These are phyloP conservation scores for Pyrenochaeta sp. DNA, from an alignment of 2,329 filamentous ascomycete genomes.

Conservation along the genomic window DNA sequence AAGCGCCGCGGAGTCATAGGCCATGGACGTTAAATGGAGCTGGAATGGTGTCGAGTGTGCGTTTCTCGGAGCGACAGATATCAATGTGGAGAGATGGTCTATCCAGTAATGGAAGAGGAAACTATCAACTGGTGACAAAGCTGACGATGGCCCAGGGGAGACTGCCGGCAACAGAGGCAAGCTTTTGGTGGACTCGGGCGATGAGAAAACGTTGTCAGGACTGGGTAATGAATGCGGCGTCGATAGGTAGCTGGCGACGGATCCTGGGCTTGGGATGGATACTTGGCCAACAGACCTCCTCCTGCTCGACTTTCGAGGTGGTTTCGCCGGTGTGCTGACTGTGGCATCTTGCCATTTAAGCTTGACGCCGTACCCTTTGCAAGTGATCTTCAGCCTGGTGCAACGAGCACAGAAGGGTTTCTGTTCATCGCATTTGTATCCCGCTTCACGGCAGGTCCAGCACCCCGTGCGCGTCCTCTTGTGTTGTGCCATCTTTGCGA, in stretches of 20 bases:
- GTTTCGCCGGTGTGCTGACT: conserved; percentile 17
- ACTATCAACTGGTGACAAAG: conserved; percentile 28
- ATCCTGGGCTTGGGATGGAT: conserved; percentile 21
- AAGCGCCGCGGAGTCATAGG: conserved; percentile 33
- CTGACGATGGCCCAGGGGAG: conserved; percentile 11
- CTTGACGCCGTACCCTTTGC: conserved; percentile 41
- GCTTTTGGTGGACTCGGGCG: conserved; percentile 17
- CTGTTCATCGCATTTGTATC: conserved; percentile 45
- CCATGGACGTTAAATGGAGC: conserved; percentile 39
- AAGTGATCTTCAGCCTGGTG: conserved; percentile 36
- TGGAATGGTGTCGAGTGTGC: conserved; percentile 35
- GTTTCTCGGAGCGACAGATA: conserved; percentile 35
- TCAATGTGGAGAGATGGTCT: conserved; percentile 33
- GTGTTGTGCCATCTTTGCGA: conserved; percentile 27
- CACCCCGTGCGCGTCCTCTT: conserved; percentile 42
- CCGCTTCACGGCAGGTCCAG: conserved; percentile 44
- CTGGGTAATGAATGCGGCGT: conserved; percentile 10
- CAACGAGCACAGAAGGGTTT: conserved; percentile 41
- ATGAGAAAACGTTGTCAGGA: conserved; percentile 6
- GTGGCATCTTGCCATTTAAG: conserved; percentile 39
- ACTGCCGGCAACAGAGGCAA: conserved; percentile 12
- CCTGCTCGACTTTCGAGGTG: conserved; percentile 24
- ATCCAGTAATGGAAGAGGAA: conserved; percentile 41
- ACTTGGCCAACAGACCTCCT: conserved; percentile 16
- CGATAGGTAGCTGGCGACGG: conserved; percentile 22